Evolutionary conservation across 1,284 basidiomycete species (phyloP), one percentile per base, ranked within the genome.

Genomic region (Heterobasidion annosum): DNA sequence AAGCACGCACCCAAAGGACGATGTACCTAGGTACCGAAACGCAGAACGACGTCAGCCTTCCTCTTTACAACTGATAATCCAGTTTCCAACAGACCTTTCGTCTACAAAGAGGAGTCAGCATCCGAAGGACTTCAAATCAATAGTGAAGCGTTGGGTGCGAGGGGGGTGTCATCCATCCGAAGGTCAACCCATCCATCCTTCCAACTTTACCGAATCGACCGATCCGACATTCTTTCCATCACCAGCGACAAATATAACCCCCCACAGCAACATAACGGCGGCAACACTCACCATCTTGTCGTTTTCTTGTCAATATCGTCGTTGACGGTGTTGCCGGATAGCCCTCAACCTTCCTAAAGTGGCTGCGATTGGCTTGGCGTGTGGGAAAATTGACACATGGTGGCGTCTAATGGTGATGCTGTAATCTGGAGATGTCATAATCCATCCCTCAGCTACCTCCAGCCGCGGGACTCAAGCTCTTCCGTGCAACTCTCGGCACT

Each of bases 1-100:
- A 19, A 48, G 25, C 34, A 84, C 85, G 65, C 68, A 92, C 89
- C 85, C 85, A 68, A 93, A 93, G 68, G 91, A 93, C 71, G 90
- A 91, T 70, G 90, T 93, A 85, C 90, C 89, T 92, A 25, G 25
- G 25, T 69, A 68, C 57, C 63, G 62, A 65, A 49, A 40, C 16
- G 45, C 49, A 58, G 54, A 50, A n/a, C 50, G 47, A 34, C 8
- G 40, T 57, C 42, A 57, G 48, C 44, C 42, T 18, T 7, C 3
- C 9, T 13, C 45, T n/a, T 34, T 34, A n/a, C 3, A 10, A 19
- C 5, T 1, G 18, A 34, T 25, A 25, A 25, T 32, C 34, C 47
- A 40, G 12, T 19, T 16, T 34, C 8, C 16, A 53, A 59, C 10
- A 42, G 59, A 59, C 48, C 48, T 50, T 50, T 50, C 33, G 48